Conservation (phyloP, 345 rosid species). For the Brassica napus region DNA sequence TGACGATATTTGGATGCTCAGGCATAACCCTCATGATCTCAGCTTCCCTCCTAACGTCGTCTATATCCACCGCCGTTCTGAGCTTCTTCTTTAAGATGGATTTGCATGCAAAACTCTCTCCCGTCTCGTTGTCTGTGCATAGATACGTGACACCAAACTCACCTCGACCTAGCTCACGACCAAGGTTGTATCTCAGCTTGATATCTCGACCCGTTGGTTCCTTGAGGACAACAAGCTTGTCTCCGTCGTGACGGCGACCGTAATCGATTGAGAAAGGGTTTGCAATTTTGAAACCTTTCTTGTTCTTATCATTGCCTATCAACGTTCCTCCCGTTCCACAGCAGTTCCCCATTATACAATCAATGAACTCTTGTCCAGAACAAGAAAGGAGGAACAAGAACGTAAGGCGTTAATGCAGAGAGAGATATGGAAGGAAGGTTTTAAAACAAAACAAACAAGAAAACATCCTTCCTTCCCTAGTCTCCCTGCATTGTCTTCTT, state of each 20-base stretch:
- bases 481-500: constrained; percentile 25
- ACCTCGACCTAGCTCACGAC: constrained; percentile 9
- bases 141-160: constrained; percentile 11
- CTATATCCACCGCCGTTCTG: constrained; percentile 4
- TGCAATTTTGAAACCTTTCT: constrained; percentile 41
- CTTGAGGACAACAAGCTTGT: constrained; percentile 37
- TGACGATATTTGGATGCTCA: constrained; percentile 2
- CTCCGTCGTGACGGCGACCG: neutral
- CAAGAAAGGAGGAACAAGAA: neutral
- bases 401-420: constrained; percentile 14
- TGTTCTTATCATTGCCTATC: neutral
- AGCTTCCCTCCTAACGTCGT: neutral
- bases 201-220: constrained; percentile 6
- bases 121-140: constrained; percentile 1
- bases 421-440: constrained; percentile 27
- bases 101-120: neutral
- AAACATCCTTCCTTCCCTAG: constrained; percentile 9
- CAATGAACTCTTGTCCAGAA: neutral
- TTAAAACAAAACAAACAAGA: neutral
- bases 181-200: neutral
- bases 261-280: neutral
- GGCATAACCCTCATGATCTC: constrained; percentile 6
- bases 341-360: constrained; percentile 2
- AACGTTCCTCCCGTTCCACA: constrained; percentile 1
- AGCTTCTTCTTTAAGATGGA: constrained; percentile 9